Conservation (phyloP, 1,284 basidiomycete species). For the Thecaphora thlaspeos region DNA sequence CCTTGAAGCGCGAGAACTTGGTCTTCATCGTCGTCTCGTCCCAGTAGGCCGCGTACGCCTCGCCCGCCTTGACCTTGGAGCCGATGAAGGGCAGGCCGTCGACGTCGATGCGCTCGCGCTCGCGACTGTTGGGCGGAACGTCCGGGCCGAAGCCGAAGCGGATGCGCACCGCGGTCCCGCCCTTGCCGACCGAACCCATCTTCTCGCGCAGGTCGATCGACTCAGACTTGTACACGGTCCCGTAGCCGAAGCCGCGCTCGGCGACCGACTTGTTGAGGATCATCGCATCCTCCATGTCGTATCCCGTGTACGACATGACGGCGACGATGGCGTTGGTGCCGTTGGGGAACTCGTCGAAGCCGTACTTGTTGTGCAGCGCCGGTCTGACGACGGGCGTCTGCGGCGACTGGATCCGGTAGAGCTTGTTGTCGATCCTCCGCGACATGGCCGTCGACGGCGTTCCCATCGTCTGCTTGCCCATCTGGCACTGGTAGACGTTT, state of each 20-base stretch:
- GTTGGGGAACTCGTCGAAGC: constrained; percentile 97
- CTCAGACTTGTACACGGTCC: constrained; percentile 93
- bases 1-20: constrained; percentile 90
- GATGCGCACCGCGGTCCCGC: constrained; percentile 60
- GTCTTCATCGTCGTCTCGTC: constrained; percentile 84
- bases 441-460: constrained; percentile 88
- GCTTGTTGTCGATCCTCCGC: constrained; percentile 96
- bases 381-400: constrained; percentile 96
- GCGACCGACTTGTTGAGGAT: constrained; percentile 98
- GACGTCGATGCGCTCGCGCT: constrained; percentile 67
- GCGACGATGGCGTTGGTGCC: constrained; percentile 98
- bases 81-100: constrained; percentile 87
- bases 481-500: constrained; percentile 73
- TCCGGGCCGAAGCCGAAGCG: constrained; percentile 79
- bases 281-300: constrained; percentile 99
- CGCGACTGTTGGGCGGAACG: constrained; percentile 31
- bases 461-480: constrained; percentile 99
- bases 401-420: constrained; percentile 91
- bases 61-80: constrained; percentile 70
- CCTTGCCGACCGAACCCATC: constrained; percentile 61
- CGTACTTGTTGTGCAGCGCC: constrained; percentile 87
- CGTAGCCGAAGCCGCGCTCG: constrained; percentile 95
- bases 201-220: constrained; percentile 85
- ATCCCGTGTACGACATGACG: constrained; percentile 99
- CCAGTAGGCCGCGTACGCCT: constrained; percentile 73